Evolutionary conservation across 345 rosid genomes (phyloP), one percentile per base, ranked within the genome.

Genomic region (Syzygium aromaticum): DNA sequence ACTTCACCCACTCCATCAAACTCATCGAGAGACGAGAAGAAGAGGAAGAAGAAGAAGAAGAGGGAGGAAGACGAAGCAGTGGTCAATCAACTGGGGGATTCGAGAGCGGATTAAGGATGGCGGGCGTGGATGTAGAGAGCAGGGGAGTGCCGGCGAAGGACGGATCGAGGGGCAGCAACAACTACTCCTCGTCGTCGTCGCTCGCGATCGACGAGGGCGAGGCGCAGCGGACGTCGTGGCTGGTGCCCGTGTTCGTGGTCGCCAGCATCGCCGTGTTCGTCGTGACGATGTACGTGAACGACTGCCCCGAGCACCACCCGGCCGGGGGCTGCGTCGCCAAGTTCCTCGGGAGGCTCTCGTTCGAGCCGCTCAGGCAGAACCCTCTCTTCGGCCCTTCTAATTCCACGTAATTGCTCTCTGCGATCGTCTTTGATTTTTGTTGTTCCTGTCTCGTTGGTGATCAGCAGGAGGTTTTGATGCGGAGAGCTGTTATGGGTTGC

Each of bases 321-420:
- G 22, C 87, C 25, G 90, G 88, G 27, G 89, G 87, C 22, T 97
- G 99, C 86, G 95, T 95, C 63, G 96, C 96, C 8, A 91, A 59
- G 86, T 95, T 97, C 88, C 95, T 96, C 19, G 97, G 98, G 7
- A 94, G 99, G 85, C 87, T 96, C 89, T 96, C 99, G 4, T 97
- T 97, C 59, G 94, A 97, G 93, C 96, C 99, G 85, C 88, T 95
- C 88, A 93, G 91, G 22, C 92, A 84, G 86, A 97, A 96, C 87
- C 99, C 99, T 83, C 95, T 96, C 82, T 94, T 96, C 67, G 99
- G 99, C 52, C 98, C 99, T 1, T 96, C 99, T 88, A 89, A 96
- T 88, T 87, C 57, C 13, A 95, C 99, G 99, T 96, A 91, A 91
- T 53, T 86, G 40, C 11, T 3, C 30, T 43, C 54, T 54, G 63